phyloP scores from a whole-genome alignment of 768 basidiomycete species.

The Mycena polygramma region DNA sequence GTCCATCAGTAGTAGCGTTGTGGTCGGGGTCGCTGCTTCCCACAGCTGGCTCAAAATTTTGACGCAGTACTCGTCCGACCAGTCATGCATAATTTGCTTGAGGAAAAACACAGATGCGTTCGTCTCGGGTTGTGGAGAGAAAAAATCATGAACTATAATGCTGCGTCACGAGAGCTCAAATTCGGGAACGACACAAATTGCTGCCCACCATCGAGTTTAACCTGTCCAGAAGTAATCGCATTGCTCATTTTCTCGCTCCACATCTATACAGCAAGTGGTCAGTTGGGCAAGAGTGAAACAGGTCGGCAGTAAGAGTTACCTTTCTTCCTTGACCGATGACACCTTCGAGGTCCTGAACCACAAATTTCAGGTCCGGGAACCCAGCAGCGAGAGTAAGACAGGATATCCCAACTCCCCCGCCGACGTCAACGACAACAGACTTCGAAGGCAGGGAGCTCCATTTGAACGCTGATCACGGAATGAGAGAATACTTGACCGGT shows the following conservation, averaged over 20 bases:
- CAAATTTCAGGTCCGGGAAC: slow-evolving; percentile 57
- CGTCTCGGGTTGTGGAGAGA: slow-evolving; percentile 58
- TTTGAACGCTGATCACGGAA: slow-evolving; percentile 66
- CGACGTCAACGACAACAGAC: slow-evolving; percentile 73
- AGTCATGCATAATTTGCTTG: slow-evolving; percentile 75
- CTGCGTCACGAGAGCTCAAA: too few relatives aligned
- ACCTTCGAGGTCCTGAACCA: slow-evolving; percentile 74
- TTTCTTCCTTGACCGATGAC: slow-evolving; percentile 68
- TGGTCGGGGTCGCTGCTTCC: slow-evolving; percentile 49
- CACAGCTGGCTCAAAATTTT: slow-evolving; percentile 55
- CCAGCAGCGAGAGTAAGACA: slow-evolving; percentile 50
- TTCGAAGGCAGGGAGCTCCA: slow-evolving; percentile 65
- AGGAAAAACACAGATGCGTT: slow-evolving; percentile 66
- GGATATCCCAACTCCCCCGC: slow-evolving; percentile 73
- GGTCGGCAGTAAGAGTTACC: slow-evolving; percentile 47
- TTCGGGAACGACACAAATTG: slow-evolving; percentile 34
- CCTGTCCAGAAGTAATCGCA: slow-evolving; percentile 35
- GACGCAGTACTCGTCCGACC: slow-evolving; percentile 62
- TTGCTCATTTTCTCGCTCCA: slow-evolving; percentile 22
- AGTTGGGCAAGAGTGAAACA: background rate
- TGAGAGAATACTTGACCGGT: background rate
- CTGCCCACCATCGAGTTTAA: slow-evolving; percentile 24
- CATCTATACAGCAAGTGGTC: background rate
- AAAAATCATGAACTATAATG: slow-evolving; percentile 65
- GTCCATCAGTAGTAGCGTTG: slow-evolving; percentile 59